These are phyloP conservation scores for Roridomyces roridus DNA, from an alignment of 768 basidiomycete genomes.

Conservation along the genomic window DNA sequence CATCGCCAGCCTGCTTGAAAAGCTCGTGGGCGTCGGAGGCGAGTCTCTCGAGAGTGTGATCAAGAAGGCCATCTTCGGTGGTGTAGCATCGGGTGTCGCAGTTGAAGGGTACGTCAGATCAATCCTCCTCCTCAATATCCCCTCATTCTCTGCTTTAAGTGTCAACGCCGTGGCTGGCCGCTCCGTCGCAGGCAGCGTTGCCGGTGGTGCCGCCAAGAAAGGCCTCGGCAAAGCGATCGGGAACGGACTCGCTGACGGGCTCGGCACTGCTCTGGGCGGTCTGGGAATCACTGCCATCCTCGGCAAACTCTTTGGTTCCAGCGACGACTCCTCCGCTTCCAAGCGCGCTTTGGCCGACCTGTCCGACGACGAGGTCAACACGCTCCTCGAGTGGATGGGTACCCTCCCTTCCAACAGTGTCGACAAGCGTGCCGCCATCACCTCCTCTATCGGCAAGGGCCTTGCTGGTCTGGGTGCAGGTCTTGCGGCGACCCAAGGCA, in stretches of 20 bases:
- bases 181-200: neutral
- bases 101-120: neutral
- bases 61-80: conserved; percentile 16
- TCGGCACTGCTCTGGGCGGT: conserved; percentile 14
- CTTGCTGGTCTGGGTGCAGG: conserved; percentile 3
- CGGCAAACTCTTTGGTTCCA: conserved; percentile 15
- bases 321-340: neutral
- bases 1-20: neutral
- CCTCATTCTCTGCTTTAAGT: no score
- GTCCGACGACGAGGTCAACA: conserved; percentile 15
- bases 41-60: conserved; percentile 13
- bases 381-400: conserved; percentile 10
- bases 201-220: conserved; percentile 11
- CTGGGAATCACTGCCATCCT: conserved; percentile 13
- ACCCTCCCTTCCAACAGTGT: neutral
- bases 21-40: conserved; percentile 15
- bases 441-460: conserved; percentile 9
- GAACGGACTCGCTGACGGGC: conserved; percentile 2
- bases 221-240: conserved; percentile 3
- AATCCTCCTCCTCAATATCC: no score
- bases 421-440: neutral
- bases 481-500: conserved; percentile 8
- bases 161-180: neutral
- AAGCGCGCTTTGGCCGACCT: conserved; percentile 16
- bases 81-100: conserved; percentile 12